phyloP scores from a whole-genome alignment of 2,329 filamentous ascomycete species.

The Rutstroemia sp. region DNA sequence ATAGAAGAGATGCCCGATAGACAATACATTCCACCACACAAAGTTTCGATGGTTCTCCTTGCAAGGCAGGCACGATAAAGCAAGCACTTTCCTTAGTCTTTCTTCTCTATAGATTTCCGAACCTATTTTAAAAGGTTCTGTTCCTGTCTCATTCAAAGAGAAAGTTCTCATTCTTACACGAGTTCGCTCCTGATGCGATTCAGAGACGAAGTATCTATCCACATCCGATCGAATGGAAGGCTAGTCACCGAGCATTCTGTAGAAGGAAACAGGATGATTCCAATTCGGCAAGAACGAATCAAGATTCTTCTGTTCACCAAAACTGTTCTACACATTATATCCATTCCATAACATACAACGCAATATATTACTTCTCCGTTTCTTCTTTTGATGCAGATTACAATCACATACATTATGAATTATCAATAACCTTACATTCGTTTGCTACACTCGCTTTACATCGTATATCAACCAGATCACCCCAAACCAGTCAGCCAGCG shows the following conservation, averaged over 20 bases:
- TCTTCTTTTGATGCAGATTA: not conserved
- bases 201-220: too few relatives aligned
- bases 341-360: not conserved
- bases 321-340: not conserved
- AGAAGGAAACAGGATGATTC: too few relatives aligned
- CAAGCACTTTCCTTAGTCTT: slow-evolving; percentile 2
- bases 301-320: not conserved
- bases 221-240: too few relatives aligned
- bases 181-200: too few relatives aligned
- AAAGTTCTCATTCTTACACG: not conserved
- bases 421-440: too few relatives aligned
- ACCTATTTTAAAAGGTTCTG: not conserved
- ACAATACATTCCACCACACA: too few relatives aligned
- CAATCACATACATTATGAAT: not conserved
- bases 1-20: too few relatives aligned
- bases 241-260: too few relatives aligned
- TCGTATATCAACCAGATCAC: too few relatives aligned
- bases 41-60: not conserved
- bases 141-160: not conserved
- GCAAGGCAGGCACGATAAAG: not conserved
- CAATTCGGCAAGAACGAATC: not conserved
- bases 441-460: too few relatives aligned
- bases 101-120: not conserved
- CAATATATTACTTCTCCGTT: not conserved
- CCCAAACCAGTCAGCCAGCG: too few relatives aligned